These are phyloP conservation scores for Turnera subulata DNA, from an alignment of 345 rosid species.

Conservation along the genomic window DNA sequence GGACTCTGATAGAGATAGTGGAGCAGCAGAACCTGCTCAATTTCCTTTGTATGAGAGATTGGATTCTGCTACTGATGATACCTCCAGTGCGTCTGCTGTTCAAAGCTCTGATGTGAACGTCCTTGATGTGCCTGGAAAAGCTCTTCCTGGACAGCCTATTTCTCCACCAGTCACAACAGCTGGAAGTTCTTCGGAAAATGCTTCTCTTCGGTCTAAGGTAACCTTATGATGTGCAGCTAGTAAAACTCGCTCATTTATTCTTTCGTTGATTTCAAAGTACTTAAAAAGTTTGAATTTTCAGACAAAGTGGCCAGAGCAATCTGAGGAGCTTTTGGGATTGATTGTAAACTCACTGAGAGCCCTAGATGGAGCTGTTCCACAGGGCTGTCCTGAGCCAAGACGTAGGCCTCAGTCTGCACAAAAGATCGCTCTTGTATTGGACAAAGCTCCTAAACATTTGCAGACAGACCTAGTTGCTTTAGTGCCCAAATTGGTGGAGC, in stretches of 20 bases:
- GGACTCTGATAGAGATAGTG: conserved; percentile 64
- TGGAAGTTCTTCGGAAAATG: conserved; percentile 50
- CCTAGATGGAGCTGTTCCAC: conserved; percentile 92
- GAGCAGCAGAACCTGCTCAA: conserved; percentile 51
- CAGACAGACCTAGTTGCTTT: conserved; percentile 83
- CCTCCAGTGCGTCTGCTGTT: conserved; percentile 55
- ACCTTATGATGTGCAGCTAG: background rate
- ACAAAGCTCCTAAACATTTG: conserved; percentile 91
- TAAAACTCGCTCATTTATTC: no score
- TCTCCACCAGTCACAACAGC: conserved; percentile 61
- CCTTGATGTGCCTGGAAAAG: conserved; percentile 42
- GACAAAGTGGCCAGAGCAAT: conserved; percentile 99
- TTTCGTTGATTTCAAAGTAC: background rate
- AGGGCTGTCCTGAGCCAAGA: conserved; percentile 92
- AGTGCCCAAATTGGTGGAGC: conserved; percentile 98
- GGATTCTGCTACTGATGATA: conserved; percentile 66
- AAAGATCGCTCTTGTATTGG: conserved; percentile 87
- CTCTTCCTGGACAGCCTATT: conserved; percentile 54
- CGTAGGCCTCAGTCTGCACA: conserved; percentile 93
- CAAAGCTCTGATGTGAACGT: conserved; percentile 66
- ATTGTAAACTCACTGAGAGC: conserved; percentile 94
- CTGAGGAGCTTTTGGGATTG: conserved; percentile 95
- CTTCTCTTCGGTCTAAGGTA: conserved; percentile 75
- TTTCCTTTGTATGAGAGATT: conserved; percentile 67
- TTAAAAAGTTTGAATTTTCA: conserved; percentile 34